A percentile compares a stretch with the other conserved stretches of the same genome.
These are phyloP conservation scores for Xylaria cubensis DNA, from an alignment of 495 filamentous ascomycete species.

Conservation along the genomic window DNA sequence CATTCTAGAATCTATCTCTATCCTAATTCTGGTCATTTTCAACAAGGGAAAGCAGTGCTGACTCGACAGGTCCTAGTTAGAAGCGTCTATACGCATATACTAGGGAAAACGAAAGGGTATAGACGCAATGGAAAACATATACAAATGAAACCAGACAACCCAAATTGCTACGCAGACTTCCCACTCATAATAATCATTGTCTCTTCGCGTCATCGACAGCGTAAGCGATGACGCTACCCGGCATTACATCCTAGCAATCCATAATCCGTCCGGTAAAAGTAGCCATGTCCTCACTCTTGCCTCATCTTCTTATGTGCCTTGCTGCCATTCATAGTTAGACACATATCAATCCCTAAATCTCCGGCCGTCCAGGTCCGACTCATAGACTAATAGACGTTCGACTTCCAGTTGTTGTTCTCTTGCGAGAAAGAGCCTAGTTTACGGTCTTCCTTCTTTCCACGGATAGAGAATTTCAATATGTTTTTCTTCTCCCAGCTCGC, in stretches of 20 bases:
- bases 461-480: slow-evolving; percentile 39
- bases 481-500: slow-evolving; percentile 43
- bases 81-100: slow-evolving; percentile 3
- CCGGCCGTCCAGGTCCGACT: not conserved
- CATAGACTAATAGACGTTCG: slow-evolving; percentile 33
- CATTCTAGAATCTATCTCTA: slow-evolving; percentile 24
- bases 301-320: not conserved
- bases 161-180: not conserved
- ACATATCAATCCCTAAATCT: not conserved
- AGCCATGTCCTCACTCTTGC: not conserved
- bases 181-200: slow-evolving; percentile 1
- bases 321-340: not conserved
- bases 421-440: slow-evolving; percentile 31
- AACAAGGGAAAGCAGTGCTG: not conserved
- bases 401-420: slow-evolving; percentile 26
- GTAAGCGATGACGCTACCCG: not conserved
- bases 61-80: not conserved
- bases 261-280: not conserved
- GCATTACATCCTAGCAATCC: not conserved
- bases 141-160: slow-evolving; percentile 2
- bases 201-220: not conserved
- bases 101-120: slow-evolving; percentile 22
- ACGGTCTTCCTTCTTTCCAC: slow-evolving; percentile 35
- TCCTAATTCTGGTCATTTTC: not conserved
- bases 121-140: slow-evolving; percentile 19